Conservation (phyloP, 2,329 filamentous ascomycete genomes). For the Sclerotinia subarctica region DNA sequence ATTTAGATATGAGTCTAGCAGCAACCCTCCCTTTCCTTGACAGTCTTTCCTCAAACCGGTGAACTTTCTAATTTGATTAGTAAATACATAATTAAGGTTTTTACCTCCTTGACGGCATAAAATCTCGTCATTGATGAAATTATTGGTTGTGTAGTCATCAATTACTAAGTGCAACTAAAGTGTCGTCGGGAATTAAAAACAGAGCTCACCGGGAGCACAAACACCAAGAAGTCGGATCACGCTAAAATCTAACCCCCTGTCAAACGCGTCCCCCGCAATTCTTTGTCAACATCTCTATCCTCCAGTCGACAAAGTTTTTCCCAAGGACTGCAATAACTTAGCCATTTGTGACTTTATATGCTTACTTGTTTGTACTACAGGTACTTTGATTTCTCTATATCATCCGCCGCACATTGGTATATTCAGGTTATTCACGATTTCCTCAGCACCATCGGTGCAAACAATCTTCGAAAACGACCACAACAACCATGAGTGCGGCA, state of each 20-base stretch:
- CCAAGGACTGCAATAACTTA: background rate
- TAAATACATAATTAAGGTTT: background rate
- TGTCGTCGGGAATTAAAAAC: background rate
- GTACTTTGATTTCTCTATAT: background rate
- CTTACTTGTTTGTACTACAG: background rate
- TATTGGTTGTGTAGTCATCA: background rate
- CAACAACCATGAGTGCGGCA: conserved; percentile 32
- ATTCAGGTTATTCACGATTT: too few relatives aligned
- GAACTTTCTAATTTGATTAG: background rate
- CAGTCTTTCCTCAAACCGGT: background rate
- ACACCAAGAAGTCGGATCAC: background rate
- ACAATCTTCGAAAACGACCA: background rate
- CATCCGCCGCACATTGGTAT: background rate
- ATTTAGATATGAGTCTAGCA: background rate
- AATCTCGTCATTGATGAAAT: background rate
- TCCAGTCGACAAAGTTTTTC: background rate
- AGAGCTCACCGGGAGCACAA: background rate
- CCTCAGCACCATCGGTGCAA: background rate
- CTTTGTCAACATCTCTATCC: conserved; percentile 9
- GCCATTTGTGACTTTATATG: background rate
- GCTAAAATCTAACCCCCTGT: conserved; percentile 8
- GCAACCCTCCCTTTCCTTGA: too few relatives aligned
- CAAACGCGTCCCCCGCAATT: conserved; percentile 18
- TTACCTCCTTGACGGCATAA: background rate
- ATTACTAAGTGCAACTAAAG: background rate